phyloP scores from a whole-genome alignment of 1,139 yeast species.

The Taiozyma sp. region DNA sequence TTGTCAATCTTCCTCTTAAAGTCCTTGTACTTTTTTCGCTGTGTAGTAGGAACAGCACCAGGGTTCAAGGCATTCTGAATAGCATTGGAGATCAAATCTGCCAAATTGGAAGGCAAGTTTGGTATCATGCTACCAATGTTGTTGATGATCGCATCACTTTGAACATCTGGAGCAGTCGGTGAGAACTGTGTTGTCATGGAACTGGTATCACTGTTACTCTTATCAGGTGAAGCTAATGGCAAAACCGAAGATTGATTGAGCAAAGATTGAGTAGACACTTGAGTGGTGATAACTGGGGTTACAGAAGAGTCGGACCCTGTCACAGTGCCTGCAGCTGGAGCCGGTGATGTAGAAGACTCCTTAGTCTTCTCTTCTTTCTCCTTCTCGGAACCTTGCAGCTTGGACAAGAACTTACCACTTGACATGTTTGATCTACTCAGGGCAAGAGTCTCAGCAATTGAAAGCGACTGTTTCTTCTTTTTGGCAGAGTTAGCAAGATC shows the following conservation, averaged over 20 bases:
- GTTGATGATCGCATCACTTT: constrained; percentile 17
- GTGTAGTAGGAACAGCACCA: constrained; percentile 1
- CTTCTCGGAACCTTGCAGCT: constrained; percentile 14
- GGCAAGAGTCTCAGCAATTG: constrained; percentile 65
- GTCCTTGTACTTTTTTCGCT: constrained; percentile 7
- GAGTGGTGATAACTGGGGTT: background rate
- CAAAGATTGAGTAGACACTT: background rate
- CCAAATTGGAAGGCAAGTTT: constrained; percentile 24
- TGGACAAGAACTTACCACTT: constrained; percentile 24
- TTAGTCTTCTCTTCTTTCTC: background rate
- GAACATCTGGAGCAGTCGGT: constrained; percentile 14
- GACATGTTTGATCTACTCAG: constrained; percentile 42
- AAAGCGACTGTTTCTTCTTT: constrained; percentile 26
- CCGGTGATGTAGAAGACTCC: background rate
- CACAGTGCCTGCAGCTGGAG: background rate
- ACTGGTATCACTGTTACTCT: background rate
- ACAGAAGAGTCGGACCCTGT: background rate
- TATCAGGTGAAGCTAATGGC: background rate
- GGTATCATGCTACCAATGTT: constrained; percentile 20
- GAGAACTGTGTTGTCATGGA: constrained; percentile 25
- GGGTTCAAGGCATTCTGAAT: constrained; percentile 22
- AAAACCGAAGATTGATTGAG: background rate
- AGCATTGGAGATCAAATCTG: constrained; percentile 26
- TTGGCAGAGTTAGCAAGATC: constrained; percentile 20
- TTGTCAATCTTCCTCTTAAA: constrained; percentile 9